Evolutionary conservation across 2,329 filamentous ascomycete species (phyloP).

Genomic region (Talaromyces sp.): DNA sequence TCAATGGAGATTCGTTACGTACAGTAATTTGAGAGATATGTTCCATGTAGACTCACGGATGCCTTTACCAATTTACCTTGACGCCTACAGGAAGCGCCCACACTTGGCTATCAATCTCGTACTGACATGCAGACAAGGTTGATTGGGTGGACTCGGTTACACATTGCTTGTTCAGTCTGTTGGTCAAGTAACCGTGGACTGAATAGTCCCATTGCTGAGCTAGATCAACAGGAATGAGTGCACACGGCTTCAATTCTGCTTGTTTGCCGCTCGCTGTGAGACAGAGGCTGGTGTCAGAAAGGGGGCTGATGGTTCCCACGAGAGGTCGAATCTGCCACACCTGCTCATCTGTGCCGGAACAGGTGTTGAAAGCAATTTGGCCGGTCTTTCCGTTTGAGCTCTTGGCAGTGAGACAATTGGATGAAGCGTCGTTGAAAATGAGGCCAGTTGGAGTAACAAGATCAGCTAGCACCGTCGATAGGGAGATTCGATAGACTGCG

Average conservation of each 20-base stretch:
- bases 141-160: conserved; percentile 39
- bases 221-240: conserved; percentile 21
- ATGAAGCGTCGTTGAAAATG: conserved; percentile 50
- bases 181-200: conserved; percentile 45
- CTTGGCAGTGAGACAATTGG: conserved; percentile 42
- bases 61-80: conserved; percentile 14
- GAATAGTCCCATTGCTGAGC: conserved; percentile 45
- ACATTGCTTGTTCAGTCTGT: conserved; percentile 32
- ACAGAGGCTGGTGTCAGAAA: conserved; percentile 36
- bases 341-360: conserved; percentile 41
- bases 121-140: conserved; percentile 31
- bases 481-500: conserved; percentile 43
- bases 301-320: conserved; percentile 35
- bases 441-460: conserved; percentile 44
- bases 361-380: conserved; percentile 35
- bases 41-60: not conserved
- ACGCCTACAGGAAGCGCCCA: conserved; percentile 46
- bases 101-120: conserved; percentile 41
- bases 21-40: not conserved
- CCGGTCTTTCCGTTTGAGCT: conserved; percentile 18
- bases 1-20: not conserved
- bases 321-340: conserved; percentile 40
- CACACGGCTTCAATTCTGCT: conserved; percentile 14
- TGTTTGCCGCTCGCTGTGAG: conserved; percentile 25
- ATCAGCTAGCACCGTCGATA: conserved; percentile 25